Conservation (phyloP, 2,329 filamentous ascomycete species). For the Penicillium oxalicum region DNA sequence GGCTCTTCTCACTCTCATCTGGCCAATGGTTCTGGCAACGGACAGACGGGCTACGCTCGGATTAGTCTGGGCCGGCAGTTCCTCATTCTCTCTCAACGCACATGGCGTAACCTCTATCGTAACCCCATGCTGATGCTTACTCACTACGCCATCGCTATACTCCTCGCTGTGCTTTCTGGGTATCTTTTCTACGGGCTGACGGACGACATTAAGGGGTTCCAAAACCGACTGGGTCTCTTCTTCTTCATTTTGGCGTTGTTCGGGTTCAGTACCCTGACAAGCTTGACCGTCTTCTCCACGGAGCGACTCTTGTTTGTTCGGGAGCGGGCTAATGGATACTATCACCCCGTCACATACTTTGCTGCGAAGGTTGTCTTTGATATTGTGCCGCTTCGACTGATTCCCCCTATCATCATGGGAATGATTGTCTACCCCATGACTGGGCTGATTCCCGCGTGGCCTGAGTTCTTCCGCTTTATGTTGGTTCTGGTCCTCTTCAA, state of each 20-base stretch:
- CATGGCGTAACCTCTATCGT: slow-evolving; percentile 94
- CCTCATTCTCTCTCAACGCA: slow-evolving; percentile 78
- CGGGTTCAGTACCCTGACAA: slow-evolving; percentile 92
- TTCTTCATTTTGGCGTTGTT: slow-evolving; percentile 95
- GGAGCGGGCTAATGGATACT: slow-evolving; percentile 95
- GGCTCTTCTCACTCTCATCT: slow-evolving; percentile 54
- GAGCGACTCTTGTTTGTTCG: slow-evolving; percentile 87
- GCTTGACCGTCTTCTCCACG: slow-evolving; percentile 84
- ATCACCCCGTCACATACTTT: slow-evolving; percentile 90
- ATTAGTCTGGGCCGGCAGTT: slow-evolving; percentile 79
- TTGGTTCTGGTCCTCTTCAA: slow-evolving; percentile 93
- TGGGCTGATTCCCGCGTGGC: slow-evolving; percentile 72
- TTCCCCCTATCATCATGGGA: slow-evolving; percentile 91
- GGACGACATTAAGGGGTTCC: slow-evolving; percentile 94
- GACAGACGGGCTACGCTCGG: slow-evolving; percentile 72
- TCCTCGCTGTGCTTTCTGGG: slow-evolving; percentile 87
- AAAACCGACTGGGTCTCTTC: slow-evolving; percentile 93
- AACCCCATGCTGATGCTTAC: slow-evolving; percentile 98
- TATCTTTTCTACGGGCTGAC: slow-evolving; percentile 95
- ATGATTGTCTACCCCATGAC: slow-evolving; percentile 98
- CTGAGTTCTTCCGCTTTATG: slow-evolving; percentile 86
- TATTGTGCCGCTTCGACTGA: slow-evolving; percentile 85
- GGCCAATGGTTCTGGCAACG: slow-evolving; percentile 39
- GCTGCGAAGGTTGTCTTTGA: slow-evolving; percentile 96
- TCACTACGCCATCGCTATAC: slow-evolving; percentile 93